Conservation (phyloP, 1,284 basidiomycete genomes). For the Apiotrichum siamense region DNA sequence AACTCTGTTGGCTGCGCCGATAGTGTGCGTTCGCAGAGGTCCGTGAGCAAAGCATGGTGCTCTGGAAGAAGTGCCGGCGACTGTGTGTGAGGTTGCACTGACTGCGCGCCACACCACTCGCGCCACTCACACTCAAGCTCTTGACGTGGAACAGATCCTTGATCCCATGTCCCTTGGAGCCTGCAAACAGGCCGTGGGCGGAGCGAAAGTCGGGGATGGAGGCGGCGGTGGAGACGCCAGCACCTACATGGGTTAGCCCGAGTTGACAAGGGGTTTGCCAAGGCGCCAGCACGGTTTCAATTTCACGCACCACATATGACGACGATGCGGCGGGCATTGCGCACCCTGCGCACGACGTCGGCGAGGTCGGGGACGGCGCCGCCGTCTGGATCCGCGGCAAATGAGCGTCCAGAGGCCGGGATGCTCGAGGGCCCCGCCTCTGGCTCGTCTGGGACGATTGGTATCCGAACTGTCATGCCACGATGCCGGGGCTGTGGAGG, state of each 20-base stretch:
- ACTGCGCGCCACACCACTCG: background rate
- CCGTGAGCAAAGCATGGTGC: constrained; percentile 69
- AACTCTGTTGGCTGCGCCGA: constrained; percentile 75
- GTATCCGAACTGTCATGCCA: background rate
- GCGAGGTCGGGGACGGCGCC: constrained; percentile 10
- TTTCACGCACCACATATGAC: constrained; percentile 69
- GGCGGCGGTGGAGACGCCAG: constrained; percentile 83
- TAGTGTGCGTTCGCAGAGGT: constrained; percentile 66
- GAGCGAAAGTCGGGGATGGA: constrained; percentile 92
- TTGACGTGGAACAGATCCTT: constrained; percentile 89
- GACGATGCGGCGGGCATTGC: constrained; percentile 73
- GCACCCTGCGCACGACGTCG: constrained; percentile 50
- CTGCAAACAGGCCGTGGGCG: constrained; percentile 68
- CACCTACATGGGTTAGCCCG: constrained; percentile 65
- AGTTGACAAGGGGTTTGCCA: no score
- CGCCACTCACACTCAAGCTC: constrained; percentile 68
- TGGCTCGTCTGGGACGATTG: background rate
- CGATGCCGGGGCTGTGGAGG: no score
- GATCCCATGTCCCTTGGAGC: constrained; percentile 62
- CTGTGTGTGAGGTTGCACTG: constrained; percentile 13
- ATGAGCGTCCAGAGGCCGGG: background rate
- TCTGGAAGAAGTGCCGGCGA: constrained; percentile 58
- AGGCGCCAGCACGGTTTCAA: no score
- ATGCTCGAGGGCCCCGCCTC: background rate
- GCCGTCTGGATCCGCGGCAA: constrained; percentile 2